Base-by-base conservation (phyloP, 2,329 filamentous ascomycete species). In the Colletotrichum chrysophilum region DNA sequence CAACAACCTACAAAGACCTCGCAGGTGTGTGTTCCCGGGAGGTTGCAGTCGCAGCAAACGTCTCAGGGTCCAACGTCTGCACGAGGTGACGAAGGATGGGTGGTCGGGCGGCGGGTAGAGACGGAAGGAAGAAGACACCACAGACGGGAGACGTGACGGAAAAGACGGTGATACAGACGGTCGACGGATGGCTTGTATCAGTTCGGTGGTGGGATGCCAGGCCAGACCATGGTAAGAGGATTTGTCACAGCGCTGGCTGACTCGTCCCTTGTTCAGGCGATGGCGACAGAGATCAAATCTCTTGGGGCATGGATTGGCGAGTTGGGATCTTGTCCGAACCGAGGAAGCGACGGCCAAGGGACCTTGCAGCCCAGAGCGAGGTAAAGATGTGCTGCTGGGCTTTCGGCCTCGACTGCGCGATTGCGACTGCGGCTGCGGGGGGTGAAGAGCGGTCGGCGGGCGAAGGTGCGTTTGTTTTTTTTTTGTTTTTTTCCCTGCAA, bases 201-300 rank as follows among this genome's bases (percentile, higher is more conserved):
- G 64, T 68, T 69, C 30, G 58, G 26, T 24, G 56, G 56, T 65
- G 28, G 24, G 36, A 61, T 26, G 43, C 58, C 70, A 32, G 70
- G 74, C 74, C 32, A 36, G 36, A 74, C 74, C 74, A 76, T 76
- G 74, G 24, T 32, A 48, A 52, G 48, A 68, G 36, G 43, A 74
- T 74, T 74, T 69, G 65, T 76, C 70, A 76, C 70, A 48, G 34
- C 24, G 24, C 26, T 9, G 14, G 56, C 74, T 76, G 70, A 74
- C 74, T 76, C 58, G 74, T 58, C 67, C 56, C 56, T 62, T 55
- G 56, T 21, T 43, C 64, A 68, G 48, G 65, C 38, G 70, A 74
- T 69, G 32, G 70, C 70, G 65, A 74, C 14, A 34, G 43, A 64
- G 48, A 52, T 65, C 26, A 21, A 36, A 52, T 43, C 13, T 60